Evolutionary conservation across 176 grass and related monocot species (phyloP).

Genomic region (Aechmea fasciata): DNA sequence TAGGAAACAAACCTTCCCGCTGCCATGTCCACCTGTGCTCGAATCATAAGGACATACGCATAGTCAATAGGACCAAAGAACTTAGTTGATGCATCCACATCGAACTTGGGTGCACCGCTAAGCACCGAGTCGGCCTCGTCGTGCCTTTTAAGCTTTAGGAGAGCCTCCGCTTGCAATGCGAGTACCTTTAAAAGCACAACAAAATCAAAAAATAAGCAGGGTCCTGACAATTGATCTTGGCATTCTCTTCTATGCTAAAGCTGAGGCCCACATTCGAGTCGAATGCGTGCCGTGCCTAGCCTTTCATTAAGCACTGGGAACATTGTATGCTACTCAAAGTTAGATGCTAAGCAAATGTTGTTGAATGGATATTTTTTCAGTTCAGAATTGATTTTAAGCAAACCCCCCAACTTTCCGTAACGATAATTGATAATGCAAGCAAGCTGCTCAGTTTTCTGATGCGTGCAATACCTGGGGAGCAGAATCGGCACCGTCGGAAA

Average conservation of each 20-base stretch:
- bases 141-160: conserved; percentile 60
- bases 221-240: not conserved
- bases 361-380: not conserved
- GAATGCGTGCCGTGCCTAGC: too few species aligned
- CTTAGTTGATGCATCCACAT: conserved; percentile 52
- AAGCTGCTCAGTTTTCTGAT: not conserved
- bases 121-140: conserved; percentile 61
- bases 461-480: conserved; percentile 50
- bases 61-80: conserved; percentile 56
- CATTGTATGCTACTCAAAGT: not conserved
- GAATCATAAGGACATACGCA: conserved; percentile 62
- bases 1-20: conserved; percentile 41
- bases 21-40: conserved; percentile 75
- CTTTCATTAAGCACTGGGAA: not conserved
- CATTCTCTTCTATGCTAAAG: not conserved
- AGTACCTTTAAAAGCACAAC: conserved; percentile 30
- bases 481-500: conserved; percentile 59
- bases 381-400: not conserved
- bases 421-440: not conserved
- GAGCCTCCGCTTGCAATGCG: conserved; percentile 78
- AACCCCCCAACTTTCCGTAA: not conserved
- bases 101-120: conserved; percentile 39
- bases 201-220: not conserved
- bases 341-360: not conserved
- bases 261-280: too few species aligned